Percentiles rank a stretch among this genome's conserved stretches.
Evolutionary conservation across 129 eudicot species (phyloP).

Genomic region (Deinandra increscens): DNA sequence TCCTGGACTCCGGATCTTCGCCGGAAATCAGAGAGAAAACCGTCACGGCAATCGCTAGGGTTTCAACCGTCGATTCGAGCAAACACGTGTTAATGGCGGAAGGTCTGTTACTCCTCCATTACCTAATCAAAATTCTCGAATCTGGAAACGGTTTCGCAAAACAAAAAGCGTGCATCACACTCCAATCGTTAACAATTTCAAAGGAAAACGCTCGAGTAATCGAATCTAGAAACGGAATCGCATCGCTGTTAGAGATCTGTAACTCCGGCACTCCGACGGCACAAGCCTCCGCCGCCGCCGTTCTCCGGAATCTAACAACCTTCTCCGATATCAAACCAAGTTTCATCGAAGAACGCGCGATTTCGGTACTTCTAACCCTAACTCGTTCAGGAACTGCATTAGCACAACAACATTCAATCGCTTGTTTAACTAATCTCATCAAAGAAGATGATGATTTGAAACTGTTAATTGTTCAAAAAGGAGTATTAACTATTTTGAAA

Average conservation of each 20-base stretch:
- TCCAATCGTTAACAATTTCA: constrained; percentile 40
- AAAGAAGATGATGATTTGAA: constrained; percentile 46
- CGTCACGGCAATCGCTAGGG: constrained; percentile 52
- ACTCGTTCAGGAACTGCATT: constrained; percentile 51
- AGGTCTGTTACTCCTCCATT: constrained; percentile 48
- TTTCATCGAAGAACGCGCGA: constrained; percentile 57
- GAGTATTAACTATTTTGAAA: constrained; percentile 48
- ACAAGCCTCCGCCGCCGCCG: constrained; percentile 62
- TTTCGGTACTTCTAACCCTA: constrained; percentile 39
- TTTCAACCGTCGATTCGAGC: constrained; percentile 47
- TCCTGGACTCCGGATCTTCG: constrained; percentile 48
- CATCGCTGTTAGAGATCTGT: constrained; percentile 59
- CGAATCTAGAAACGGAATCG: constrained; percentile 61
- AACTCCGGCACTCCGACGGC: constrained; percentile 58
- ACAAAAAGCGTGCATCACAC: constrained; percentile 61
- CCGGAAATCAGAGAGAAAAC: constrained; percentile 53
- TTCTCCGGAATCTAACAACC: constrained; percentile 47
- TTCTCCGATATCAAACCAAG: constrained; percentile 37
- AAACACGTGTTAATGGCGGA: constrained; percentile 46
- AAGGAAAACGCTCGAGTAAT: constrained; percentile 70
- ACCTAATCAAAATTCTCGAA: constrained; percentile 59
- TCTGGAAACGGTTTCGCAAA: constrained; percentile 58
- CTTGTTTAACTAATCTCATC: constrained; percentile 56
- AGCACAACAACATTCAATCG: constrained; percentile 69
- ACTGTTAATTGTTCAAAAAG: constrained; percentile 53